Percentiles rank a stretch among this genome's conserved stretches.
phyloP scores from a whole-genome alignment of 2,329 filamentous ascomycete species.

The Pyricularia sp. region DNA sequence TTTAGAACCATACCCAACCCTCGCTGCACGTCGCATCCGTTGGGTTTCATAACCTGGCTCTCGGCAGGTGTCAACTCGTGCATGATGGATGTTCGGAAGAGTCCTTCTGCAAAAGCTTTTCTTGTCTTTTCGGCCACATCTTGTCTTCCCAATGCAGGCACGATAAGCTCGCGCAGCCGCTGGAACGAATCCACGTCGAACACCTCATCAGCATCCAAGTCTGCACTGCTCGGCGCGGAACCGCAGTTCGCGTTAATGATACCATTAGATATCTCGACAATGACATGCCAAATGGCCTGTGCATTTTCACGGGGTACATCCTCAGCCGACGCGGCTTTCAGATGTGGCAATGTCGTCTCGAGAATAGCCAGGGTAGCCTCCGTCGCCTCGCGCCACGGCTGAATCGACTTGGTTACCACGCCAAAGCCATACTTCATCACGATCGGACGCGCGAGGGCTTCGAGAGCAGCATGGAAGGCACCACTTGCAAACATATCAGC shows the following conservation, averaged over 20 bases:
- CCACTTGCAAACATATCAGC: constrained; percentile 61
- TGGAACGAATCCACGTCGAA: constrained; percentile 75
- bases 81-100: constrained; percentile 78
- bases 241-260: constrained; percentile 54
- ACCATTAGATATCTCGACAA: constrained; percentile 57
- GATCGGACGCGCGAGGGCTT: constrained; percentile 61
- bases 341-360: constrained; percentile 51
- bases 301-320: constrained; percentile 34
- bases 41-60: neutral
- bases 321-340: constrained; percentile 30
- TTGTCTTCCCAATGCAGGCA: constrained; percentile 60
- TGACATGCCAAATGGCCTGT: constrained; percentile 59
- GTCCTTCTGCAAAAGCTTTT: constrained; percentile 59
- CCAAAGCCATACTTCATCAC: constrained; percentile 72
- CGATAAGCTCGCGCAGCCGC: constrained; percentile 60
- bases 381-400: constrained; percentile 76
- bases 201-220: constrained; percentile 58
- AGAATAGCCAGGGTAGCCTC: constrained; percentile 60
- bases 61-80: constrained; percentile 53
- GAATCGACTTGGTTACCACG: constrained; percentile 58
- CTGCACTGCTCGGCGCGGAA: constrained; percentile 32
- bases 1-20: constrained; percentile 51
- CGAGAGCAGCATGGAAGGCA: constrained; percentile 55
- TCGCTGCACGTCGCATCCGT: neutral
- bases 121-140: constrained; percentile 59